These are phyloP conservation scores for Citrus reticulata DNA, from an alignment of 345 rosid species.

Conservation along the genomic window DNA sequence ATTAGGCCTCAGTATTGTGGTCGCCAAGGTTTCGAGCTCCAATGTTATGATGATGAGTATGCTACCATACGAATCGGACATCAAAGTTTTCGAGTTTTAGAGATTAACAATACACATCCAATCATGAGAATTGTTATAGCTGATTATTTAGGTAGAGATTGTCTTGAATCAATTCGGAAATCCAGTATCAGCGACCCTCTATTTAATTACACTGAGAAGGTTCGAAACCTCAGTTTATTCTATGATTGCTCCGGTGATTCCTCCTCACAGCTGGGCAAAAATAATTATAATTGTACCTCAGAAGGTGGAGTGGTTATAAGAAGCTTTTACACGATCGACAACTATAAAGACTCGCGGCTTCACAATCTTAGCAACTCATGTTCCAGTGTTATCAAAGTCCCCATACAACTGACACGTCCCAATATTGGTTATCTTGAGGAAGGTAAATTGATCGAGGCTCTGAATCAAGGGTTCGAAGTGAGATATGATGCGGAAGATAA, in stretches of 20 bases:
- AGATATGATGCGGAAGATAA: accelerated
- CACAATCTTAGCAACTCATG: not conserved
- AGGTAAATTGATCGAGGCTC: not conserved
- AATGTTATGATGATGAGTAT: not conserved
- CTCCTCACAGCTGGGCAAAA: too few species aligned
- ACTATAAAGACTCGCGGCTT: not conserved
- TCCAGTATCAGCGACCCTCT: not conserved
- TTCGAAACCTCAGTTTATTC: conserved; percentile 25
- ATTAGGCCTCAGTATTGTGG: too few species aligned
- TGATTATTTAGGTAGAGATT: not conserved
- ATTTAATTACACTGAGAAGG: not conserved
- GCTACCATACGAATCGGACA: not conserved
- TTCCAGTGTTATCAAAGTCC: not conserved
- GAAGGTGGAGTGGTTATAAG: accelerated
- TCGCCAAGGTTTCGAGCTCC: conserved; percentile 23
- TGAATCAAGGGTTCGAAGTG: not conserved
- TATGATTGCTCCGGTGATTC: not conserved
- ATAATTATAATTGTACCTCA: not conserved
- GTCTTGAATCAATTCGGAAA: not conserved
- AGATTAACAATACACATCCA: not conserved
- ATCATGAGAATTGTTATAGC: conserved; percentile 22
- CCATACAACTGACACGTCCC: not conserved
- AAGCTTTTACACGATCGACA: not conserved
- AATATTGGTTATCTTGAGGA: accelerated
- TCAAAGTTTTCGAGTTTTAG: conserved; percentile 9